Evolutionary conservation across 2,329 filamentous ascomycete species (phyloP).

Genomic region (Ramichloridium luteum): DNA sequence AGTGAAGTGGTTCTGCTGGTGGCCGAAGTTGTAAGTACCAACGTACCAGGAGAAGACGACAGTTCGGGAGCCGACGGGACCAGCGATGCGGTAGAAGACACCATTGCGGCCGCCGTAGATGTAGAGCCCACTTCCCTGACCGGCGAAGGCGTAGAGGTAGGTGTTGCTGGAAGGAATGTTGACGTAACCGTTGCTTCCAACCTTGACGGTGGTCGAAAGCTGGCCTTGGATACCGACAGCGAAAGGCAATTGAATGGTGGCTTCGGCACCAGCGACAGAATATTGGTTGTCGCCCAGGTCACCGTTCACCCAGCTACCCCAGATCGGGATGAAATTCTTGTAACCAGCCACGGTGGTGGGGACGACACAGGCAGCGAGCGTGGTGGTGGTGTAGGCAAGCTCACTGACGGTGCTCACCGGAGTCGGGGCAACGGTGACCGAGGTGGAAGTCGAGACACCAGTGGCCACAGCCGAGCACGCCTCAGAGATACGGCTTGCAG

Average conservation of each 20-base stretch:
- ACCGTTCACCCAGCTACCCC: background rate
- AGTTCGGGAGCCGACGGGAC: background rate
- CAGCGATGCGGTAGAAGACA: background rate
- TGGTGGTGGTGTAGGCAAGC: background rate
- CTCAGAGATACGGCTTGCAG: background rate
- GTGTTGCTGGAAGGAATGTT: background rate
- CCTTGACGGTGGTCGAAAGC: background rate
- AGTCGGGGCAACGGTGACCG: background rate
- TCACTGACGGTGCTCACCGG: background rate
- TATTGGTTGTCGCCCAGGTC: background rate
- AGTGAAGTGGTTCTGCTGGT: slow-evolving; percentile 1
- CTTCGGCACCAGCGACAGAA: background rate
- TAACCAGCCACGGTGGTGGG: background rate
- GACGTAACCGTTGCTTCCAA: slow-evolving; percentile 1
- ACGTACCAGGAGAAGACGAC: slow-evolving; percentile 1
- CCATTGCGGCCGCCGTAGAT: background rate
- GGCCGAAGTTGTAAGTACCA: background rate
- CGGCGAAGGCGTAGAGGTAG: background rate
- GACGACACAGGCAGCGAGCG: background rate
- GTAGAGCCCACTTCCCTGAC: background rate
- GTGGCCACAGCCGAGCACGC: background rate
- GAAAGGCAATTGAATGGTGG: slow-evolving; percentile 1
- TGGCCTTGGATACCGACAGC: background rate
- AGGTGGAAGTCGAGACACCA: background rate
- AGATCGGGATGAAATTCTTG: slow-evolving; percentile 1